Evolutionary conservation across 148 eudicot genomes (phyloP).

Genomic region (Drosera capensis): DNA sequence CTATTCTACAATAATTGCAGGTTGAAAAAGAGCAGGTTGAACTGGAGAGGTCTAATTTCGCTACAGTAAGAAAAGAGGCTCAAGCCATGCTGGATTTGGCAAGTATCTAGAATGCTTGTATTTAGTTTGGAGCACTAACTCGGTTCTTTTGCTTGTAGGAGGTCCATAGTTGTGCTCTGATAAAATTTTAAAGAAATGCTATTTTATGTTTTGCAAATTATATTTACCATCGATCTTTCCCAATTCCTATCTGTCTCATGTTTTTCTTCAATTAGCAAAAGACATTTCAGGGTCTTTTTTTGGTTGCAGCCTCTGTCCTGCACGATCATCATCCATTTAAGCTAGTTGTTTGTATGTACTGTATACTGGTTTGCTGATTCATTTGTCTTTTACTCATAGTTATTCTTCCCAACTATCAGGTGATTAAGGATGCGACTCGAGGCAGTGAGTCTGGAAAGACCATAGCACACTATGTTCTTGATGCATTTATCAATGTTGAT

Average conservation of each 20-base stretch:
- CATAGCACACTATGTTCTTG: conserved; percentile 67
- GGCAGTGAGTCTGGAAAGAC: conserved; percentile 95
- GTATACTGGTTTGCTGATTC: too few species aligned
- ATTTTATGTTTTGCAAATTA: too few species aligned
- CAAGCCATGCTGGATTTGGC: conserved; percentile 80
- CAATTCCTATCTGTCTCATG: too few species aligned
- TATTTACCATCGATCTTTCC: too few species aligned
- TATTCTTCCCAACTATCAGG: conserved; percentile 22
- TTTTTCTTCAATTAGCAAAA: conserved; percentile 2
- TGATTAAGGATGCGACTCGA: conserved; percentile 78
- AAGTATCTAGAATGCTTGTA: not conserved
- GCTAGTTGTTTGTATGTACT: too few species aligned
- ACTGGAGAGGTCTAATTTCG: conserved; percentile 66
- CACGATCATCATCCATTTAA: too few species aligned
- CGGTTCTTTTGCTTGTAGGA: not conserved
- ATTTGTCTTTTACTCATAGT: not conserved
- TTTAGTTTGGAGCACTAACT: conserved; percentile 2
- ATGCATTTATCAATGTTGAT: conserved; percentile 76
- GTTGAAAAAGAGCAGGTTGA: conserved; percentile 84
- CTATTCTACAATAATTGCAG: conserved; percentile 22
- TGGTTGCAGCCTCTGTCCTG: too few species aligned
- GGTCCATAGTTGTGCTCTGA: too few species aligned
- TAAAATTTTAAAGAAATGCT: too few species aligned
- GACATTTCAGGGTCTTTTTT: too few species aligned
- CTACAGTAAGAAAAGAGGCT: conserved; percentile 70